Evolutionary conservation across 1,284 basidiomycete genomes (phyloP).

Genomic region (Cutaneotrichosporon mucoides): DNA sequence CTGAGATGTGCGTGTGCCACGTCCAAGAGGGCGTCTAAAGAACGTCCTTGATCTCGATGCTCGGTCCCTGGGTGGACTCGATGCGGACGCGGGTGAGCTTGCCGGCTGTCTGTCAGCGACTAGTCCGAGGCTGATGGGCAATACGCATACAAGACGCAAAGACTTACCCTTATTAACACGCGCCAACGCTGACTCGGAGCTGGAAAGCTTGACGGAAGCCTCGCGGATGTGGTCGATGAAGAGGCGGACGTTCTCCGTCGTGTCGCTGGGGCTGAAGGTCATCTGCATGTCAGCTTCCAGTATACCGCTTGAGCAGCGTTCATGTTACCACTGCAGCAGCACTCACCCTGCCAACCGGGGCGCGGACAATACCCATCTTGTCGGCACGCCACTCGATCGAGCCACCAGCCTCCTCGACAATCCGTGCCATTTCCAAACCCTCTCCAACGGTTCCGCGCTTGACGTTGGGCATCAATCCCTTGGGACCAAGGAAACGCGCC

Average conservation of each 20-base stretch:
- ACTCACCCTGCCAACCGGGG: conserved; percentile 22
- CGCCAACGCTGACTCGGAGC: conserved; percentile 7
- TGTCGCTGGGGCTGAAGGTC: conserved; percentile 67
- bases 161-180: conserved; percentile 29
- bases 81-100: conserved; percentile 70
- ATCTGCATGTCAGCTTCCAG: conserved; percentile 53
- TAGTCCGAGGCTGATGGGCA: not conserved
- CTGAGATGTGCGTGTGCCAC: conserved; percentile 5
- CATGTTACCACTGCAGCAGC: no score
- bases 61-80: conserved; percentile 79
- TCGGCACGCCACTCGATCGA: conserved; percentile 92
- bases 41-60: conserved; percentile 55
- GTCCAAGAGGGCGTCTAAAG: conserved; percentile 10
- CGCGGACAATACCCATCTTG: conserved; percentile 60
- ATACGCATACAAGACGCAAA: not conserved
- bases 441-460: conserved; percentile 91
- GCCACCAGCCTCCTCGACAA: conserved; percentile 73
- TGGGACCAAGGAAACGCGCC: conserved; percentile 85
- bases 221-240: conserved; percentile 66
- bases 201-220: conserved; percentile 22
- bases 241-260: conserved; percentile 72
- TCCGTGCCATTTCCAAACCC: conserved; percentile 63
- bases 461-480: conserved; percentile 91
- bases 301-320: no score
- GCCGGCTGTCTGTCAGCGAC: conserved; percentile 54